These are phyloP conservation scores for Nyssa sinensis DNA, from an alignment of 148 eudicot species.

Conservation along the genomic window DNA sequence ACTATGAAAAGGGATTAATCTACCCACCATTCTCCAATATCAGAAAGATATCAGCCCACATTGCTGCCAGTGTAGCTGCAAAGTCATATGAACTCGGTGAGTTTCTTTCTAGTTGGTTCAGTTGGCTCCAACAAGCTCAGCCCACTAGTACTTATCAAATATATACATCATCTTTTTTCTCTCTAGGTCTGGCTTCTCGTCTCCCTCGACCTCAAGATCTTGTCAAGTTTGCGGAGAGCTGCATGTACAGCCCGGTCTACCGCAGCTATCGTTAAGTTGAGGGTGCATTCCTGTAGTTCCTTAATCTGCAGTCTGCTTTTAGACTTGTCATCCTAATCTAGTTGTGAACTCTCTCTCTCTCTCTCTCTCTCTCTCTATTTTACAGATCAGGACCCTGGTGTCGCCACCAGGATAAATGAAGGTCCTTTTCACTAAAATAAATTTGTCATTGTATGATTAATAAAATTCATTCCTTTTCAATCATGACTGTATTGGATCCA, in stretches of 20 bases:
- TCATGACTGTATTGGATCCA: too few relatives aligned
- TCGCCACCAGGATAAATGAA: too few relatives aligned
- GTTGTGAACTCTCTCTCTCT: too few relatives aligned
- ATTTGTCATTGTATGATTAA: not conserved
- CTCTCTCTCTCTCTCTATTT: not conserved
- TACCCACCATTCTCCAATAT: conserved; percentile 55
- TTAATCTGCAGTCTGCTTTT: not conserved
- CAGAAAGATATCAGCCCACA: conserved; percentile 54
- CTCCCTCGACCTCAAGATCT: conserved; percentile 74
- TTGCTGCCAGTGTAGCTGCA: conserved; percentile 56
- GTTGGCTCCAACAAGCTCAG: not conserved
- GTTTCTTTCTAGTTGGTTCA: conserved; percentile 7
- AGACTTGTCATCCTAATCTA: not conserved
- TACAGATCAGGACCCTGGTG: not conserved
- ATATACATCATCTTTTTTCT: not conserved
- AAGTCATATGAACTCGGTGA: conserved; percentile 58
- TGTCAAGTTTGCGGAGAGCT: conserved; percentile 67
- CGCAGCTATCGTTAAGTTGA: conserved; percentile 40
- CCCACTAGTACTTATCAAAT: not conserved
- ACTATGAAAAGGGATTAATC: conserved; percentile 45
- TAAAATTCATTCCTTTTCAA: not conserved
- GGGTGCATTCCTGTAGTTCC: too few relatives aligned
- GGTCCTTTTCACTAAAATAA: not conserved
- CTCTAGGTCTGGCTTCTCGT: conserved; percentile 74
- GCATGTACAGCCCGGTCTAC: conserved; percentile 84